Percentiles rank a stretch among this genome's conserved stretches.
Evolutionary conservation across 2,329 filamentous ascomycete species (phyloP).

Genomic region (Corinectria fuckeliana): DNA sequence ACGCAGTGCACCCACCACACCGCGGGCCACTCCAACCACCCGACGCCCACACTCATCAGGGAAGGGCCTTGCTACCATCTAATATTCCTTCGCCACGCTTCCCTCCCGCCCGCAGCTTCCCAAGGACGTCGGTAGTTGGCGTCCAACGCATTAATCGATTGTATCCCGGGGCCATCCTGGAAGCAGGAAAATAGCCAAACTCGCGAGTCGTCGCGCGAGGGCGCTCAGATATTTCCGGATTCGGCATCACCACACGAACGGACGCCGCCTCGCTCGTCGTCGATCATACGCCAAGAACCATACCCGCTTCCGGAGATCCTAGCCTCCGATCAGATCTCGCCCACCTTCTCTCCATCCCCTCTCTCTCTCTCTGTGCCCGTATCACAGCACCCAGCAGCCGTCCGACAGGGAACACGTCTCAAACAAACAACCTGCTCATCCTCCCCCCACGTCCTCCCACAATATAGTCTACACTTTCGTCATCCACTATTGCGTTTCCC

Average conservation of each 20-base stretch:
- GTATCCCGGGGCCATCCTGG: neutral
- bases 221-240: neutral
- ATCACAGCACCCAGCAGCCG: neutral
- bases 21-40: neutral
- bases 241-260: neutral
- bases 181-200: neutral
- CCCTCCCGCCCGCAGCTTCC: neutral
- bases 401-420: neutral
- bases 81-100: too few species aligned
- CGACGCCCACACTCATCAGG: neutral
- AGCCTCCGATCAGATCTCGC: constrained; percentile 1
- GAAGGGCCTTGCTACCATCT: neutral
- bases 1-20: neutral
- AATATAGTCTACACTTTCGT: neutral
- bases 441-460: neutral
- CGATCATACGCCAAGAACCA: neutral
- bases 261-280: neutral
- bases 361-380: neutral
- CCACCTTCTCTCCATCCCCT: neutral
- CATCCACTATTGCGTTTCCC: constrained; percentile 3
- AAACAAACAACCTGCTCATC: neutral
- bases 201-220: neutral
- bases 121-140: too few species aligned
- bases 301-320: neutral
- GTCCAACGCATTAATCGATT: too few species aligned